Evolutionary conservation across 2,329 filamentous ascomycete species (phyloP).

Genomic region (Exserohilum rostratum): DNA sequence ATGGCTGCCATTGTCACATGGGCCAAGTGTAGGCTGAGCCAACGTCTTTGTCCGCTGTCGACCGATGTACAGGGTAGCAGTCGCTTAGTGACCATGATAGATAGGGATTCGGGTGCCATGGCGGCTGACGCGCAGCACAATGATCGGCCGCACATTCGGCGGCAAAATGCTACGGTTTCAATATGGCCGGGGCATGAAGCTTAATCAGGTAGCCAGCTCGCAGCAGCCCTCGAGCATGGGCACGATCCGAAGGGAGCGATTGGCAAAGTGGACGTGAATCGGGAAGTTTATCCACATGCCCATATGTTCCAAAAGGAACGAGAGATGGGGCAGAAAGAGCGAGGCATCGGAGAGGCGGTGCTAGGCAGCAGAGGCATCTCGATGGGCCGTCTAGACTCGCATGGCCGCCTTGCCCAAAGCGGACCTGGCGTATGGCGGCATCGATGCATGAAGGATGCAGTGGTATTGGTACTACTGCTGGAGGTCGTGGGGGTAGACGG

Average conservation of each 20-base stretch:
- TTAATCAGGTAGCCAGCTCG: not conserved
- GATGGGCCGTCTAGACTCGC: slow-evolving; percentile 7
- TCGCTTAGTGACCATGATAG: not conserved
- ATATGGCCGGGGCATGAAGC: not conserved
- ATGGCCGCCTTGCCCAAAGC: not conserved
- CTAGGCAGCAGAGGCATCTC: slow-evolving; percentile 1
- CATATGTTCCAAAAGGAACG: slow-evolving; percentile 3
- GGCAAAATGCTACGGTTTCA: slow-evolving; percentile 2
- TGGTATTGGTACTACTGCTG: not conserved
- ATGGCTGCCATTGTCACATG: not conserved
- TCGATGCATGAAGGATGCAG: not conserved
- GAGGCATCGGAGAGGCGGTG: not conserved
- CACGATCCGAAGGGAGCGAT: not conserved
- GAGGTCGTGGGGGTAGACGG: not conserved
- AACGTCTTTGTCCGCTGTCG: not conserved
- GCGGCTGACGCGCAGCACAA: slow-evolving; percentile 2
- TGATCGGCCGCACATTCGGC: slow-evolving; percentile 4
- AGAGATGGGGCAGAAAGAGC: not conserved
- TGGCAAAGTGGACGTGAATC: not conserved
- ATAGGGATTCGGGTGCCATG: not conserved
- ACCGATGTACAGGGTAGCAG: not conserved
- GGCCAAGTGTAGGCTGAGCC: not conserved
- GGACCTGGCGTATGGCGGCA: slow-evolving; percentile 6
- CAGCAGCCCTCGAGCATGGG: not conserved
- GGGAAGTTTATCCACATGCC: not conserved